These are phyloP conservation scores for Solanum aculeatissimum DNA, from an alignment of 305 asterid genomes.

Conservation along the genomic window DNA sequence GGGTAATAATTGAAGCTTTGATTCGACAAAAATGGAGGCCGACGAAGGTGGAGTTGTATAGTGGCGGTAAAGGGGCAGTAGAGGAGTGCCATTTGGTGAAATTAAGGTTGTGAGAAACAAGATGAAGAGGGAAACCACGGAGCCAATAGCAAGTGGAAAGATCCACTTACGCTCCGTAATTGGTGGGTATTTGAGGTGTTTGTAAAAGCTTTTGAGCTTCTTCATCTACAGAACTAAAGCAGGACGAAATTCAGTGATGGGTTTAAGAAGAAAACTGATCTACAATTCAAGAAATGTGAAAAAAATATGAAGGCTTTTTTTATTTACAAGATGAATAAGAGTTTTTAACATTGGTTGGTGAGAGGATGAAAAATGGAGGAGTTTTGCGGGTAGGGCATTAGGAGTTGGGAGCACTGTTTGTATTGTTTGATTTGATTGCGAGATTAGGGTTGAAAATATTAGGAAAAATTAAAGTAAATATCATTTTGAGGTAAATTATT, in stretches of 20 bases:
- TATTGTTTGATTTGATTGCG: not conserved
- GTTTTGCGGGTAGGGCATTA: no score
- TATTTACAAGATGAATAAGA: not conserved
- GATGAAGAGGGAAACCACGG: slow-evolving; percentile 48
- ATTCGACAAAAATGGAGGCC: slow-evolving; percentile 62
- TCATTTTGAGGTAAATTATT: no score
- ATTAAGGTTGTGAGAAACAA: slow-evolving; percentile 54
- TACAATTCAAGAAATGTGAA: not conserved
- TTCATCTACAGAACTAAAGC: slow-evolving; percentile 38
- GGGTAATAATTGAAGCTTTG: slow-evolving; percentile 54
- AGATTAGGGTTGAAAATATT: no score
- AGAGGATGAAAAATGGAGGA: not conserved
- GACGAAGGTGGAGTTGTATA: slow-evolving; percentile 35
- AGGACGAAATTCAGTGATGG: not conserved
- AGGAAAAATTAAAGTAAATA: no score
- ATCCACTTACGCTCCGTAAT: slow-evolving; percentile 69
- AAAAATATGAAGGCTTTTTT: no score
- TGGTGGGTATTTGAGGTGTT: slow-evolving; percentile 54
- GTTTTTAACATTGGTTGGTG: not conserved
- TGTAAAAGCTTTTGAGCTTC: slow-evolving; percentile 64
- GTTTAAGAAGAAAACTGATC: not conserved
- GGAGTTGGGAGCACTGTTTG: not conserved
- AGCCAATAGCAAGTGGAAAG: slow-evolving; percentile 67
- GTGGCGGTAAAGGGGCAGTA: slow-evolving; percentile 46
- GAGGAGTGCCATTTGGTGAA: slow-evolving; percentile 68